Evolutionary conservation across 73 alveolate genomes (phyloP).

Genomic region (Tetrahymena thermophila): DNA sequence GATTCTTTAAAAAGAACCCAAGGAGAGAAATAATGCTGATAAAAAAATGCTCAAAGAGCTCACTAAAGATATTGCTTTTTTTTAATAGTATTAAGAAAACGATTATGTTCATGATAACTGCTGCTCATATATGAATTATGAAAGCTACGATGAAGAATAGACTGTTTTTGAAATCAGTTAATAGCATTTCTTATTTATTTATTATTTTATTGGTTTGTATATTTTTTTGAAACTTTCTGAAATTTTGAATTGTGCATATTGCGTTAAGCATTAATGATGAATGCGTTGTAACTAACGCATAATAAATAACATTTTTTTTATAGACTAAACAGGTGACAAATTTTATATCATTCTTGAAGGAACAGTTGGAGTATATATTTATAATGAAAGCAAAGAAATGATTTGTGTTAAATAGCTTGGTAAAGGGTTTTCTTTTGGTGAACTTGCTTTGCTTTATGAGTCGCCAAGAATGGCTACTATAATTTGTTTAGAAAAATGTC

Average conservation of each 20-base stretch:
- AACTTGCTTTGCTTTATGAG: not conserved
- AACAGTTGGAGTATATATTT: not conserved
- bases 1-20: not conserved
- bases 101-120: not conserved
- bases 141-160: not conserved
- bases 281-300: not conserved
- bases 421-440: slow-evolving; percentile 1
- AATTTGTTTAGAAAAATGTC: not conserved
- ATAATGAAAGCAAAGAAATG: not conserved
- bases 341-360: not conserved
- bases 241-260: not conserved
- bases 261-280: not conserved
- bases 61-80: not conserved
- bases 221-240: too few relatives aligned
- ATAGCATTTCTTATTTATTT: not conserved
- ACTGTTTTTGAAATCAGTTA: not conserved
- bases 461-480: slow-evolving; percentile 12
- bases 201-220: too few relatives aligned
- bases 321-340: not conserved
- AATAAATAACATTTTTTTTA: not conserved
- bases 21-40: not conserved
- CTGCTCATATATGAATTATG: not conserved
- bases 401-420: not conserved
- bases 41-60: not conserved
- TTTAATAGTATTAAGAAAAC: not conserved